A percentile compares a stretch with the other conserved stretches of the same genome.
phyloP scores from a whole-genome alignment of 129 eudicot genomes.

The Helianthus annuus region DNA sequence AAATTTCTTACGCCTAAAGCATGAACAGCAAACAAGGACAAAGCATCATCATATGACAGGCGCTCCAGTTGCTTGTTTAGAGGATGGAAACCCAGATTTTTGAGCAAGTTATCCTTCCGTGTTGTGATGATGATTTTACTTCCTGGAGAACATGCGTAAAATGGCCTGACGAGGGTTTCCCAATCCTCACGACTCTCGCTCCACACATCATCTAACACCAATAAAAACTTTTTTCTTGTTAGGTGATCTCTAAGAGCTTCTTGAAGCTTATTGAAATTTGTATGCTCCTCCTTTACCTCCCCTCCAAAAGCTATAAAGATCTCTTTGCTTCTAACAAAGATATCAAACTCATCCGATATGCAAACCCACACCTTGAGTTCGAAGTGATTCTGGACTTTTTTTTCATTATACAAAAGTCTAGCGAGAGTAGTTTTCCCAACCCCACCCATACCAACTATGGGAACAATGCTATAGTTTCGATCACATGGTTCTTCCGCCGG shows the following conservation, averaged over 20 bases:
- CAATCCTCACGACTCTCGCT: constrained; percentile 4
- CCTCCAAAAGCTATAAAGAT: no score
- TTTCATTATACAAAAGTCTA: not conserved
- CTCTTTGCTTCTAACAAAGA: not conserved
- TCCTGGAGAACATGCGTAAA: not conserved
- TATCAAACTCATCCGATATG: not conserved
- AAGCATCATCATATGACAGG: not conserved
- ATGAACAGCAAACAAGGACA: not conserved
- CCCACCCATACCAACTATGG: not conserved
- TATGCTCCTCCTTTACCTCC: no score
- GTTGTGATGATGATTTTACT: constrained; percentile 10
- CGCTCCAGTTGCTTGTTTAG: not conserved
- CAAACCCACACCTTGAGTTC: not conserved
- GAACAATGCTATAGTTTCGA: not conserved
- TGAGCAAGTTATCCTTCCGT: constrained; percentile 2
- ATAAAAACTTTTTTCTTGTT: not conserved
- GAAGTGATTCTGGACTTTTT: not conserved
- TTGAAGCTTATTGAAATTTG: not conserved
- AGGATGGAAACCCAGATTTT: not conserved
- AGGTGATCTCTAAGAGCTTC: not conserved
- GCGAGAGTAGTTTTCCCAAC: not conserved
- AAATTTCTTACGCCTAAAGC: not conserved
- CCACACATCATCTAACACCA: constrained; percentile 4
- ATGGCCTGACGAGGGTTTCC: not conserved
- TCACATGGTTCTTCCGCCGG: not conserved